Base-by-base conservation (phyloP, 2,329 filamentous ascomycete species). In the Penicillium hesseltinei region DNA sequence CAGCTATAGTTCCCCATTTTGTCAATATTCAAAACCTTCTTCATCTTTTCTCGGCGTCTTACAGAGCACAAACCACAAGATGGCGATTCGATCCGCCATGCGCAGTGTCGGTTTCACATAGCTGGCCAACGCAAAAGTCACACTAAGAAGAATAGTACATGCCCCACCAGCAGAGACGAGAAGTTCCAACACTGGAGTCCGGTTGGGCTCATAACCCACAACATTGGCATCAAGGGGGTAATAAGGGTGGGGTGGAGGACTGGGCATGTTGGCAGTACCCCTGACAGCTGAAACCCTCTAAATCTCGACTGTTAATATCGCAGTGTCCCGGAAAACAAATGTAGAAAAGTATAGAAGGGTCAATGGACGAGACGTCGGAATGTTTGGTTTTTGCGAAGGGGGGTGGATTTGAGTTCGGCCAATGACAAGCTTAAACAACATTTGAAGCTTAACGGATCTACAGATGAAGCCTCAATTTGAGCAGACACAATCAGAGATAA, bases 61-160 rank as follows among this genome's bases (percentile, higher is more conserved):
- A 81, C 88, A 90, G 15, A 93, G 79, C 23, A 88, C 81, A 72
- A 92, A 92, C 90, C 90, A 93, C 74, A 91, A 74, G 23, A 88
- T 83, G 5, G 82, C 83, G 13, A 81, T 64, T 45, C 85, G 78
- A 62, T 91, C 88, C 27, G 71, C 71, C 8, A 66, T 73, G 35
- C 78, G 76, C 51, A 91, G 69, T 10, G 73, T 77, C 2, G 85
- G 84, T 19, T 84, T 79, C 40, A 80, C 67, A 57, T 74, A 75
- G 62, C 81, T 83, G 58, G 84, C 78, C 36, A 86, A 62, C 9
- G 80, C 57, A 54, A 82, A 82, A 4, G 86, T 86, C 8, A 78
- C 67, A 25, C 79, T 73, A 58, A 92, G 82, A 59, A 91, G 81
- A 38, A 73, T 74, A 0, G 77, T 73, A 66, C 83, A 85, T 23